Evolutionary conservation across 2,329 filamentous ascomycete genomes (phyloP), one percentile per base, ranked within the genome.

Genomic region (Annulohypoxylon truncatum): DNA sequence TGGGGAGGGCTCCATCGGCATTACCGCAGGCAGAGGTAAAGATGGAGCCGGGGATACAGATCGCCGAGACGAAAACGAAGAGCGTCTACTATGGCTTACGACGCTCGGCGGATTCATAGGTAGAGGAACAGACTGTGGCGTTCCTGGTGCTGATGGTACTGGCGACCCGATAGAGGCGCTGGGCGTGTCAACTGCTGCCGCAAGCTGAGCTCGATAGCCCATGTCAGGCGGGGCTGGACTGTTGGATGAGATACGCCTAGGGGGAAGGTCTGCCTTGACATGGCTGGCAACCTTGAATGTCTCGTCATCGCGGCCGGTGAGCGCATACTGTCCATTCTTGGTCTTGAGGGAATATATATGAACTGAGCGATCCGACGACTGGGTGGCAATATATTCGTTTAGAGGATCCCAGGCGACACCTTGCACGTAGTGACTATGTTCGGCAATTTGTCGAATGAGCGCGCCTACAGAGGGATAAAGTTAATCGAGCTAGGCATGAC

Each of bases 341-440:
- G 92, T 97, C 82, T 93, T 97, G 68, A 99, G 83, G 0, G 92
- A 95, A 82, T 99, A 99, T 71, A 99, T 96, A 79, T 99, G 96
- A 12, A 98, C 95, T 1, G 96, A 97, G 77, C 96, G 91, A 81
- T 99, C 96, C 4, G 96, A 99, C 5, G 96, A 99, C 77, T 99
- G 96, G 1, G 96, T 99, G 35, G 96, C 96, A 65, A 99, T 94
- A 78, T 94, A 99, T 81, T 99, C 96, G 81, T 98, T 98, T 60
- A 97, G 82, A 22, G 96, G 96, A 81, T 99, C 96, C 96, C 96
- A 99, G 3, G 96, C 92, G 6, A 99, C 96, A 50, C 96, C 96
- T 81, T 99, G 96, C 15, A 99, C 96, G 78, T 97, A 99, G 79
- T 99, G 96, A 58, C 74, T 76, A 58, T 76, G 74, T 56, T 76